A percentile compares a stretch with the other conserved stretches of the same genome.
phyloP scores from a whole-genome alignment of 2,329 filamentous ascomycete species.

The Bipolaris bicolor region DNA sequence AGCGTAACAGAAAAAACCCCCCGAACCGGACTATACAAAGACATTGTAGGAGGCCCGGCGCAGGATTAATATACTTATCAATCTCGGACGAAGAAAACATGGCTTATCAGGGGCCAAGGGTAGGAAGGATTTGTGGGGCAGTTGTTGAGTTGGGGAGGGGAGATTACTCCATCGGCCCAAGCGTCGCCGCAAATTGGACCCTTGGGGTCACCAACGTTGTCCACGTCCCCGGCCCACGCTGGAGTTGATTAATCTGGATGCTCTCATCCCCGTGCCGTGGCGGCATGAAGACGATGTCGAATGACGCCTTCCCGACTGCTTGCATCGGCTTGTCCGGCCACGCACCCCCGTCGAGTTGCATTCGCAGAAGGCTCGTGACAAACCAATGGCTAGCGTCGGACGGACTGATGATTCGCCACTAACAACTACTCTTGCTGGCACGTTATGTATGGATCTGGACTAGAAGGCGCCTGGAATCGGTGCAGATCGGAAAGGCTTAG shows the following conservation, averaged over 20 bases:
- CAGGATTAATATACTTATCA: neutral
- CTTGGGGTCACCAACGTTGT: constrained; percentile 1
- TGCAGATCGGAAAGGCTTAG: constrained; percentile 20
- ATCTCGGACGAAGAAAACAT: neutral
- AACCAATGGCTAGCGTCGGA: constrained; percentile 6
- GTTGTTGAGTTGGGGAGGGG: constrained; percentile 1
- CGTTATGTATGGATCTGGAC: neutral
- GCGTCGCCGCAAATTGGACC: constrained; percentile 10
- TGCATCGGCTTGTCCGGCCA: neutral
- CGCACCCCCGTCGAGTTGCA: neutral
- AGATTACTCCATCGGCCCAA: constrained; percentile 5
- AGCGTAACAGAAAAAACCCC: neutral
- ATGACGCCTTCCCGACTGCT: too few relatives aligned
- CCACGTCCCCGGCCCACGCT: neutral
- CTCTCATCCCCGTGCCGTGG: neutral
- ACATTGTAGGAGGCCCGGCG: neutral
- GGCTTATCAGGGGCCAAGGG: constrained; percentile 3
- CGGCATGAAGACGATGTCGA: too few relatives aligned
- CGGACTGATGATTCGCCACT: constrained; percentile 12
- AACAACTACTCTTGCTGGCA: neutral
- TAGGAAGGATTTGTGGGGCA: neutral
- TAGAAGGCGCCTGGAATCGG: constrained; percentile 17
- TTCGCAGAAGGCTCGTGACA: neutral
- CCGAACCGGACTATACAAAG: neutral
- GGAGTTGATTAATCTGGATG: neutral